phyloP scores from a whole-genome alignment of 768 basidiomycete species.

The Lactarius sanguifluus region DNA sequence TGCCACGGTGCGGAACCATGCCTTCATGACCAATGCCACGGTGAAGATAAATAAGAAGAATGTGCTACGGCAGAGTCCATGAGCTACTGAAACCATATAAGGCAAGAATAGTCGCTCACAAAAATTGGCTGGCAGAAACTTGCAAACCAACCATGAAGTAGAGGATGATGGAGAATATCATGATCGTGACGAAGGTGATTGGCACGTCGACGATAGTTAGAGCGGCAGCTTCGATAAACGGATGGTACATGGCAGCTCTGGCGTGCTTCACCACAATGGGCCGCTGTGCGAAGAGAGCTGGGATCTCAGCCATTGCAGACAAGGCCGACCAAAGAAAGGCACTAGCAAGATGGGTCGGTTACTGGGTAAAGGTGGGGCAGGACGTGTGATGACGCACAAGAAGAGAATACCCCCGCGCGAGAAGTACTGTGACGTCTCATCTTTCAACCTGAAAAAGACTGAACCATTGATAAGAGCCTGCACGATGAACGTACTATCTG shows the following conservation, averaged over 20 bases:
- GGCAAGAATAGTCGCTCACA: constrained; percentile 44
- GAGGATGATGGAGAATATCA: constrained; percentile 49
- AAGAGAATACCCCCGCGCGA: constrained; percentile 80
- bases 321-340: constrained; percentile 59
- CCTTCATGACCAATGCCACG: constrained; percentile 66
- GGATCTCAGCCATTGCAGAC: constrained; percentile 63
- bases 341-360: constrained; percentile 37
- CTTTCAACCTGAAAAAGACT: constrained; percentile 58
- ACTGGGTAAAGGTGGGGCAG: no score
- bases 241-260: constrained; percentile 62
- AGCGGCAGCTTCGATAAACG: constrained; percentile 54
- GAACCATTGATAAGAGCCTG: constrained; percentile 59
- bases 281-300: constrained; percentile 54
- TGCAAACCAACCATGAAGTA: constrained; percentile 67
- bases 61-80: constrained; percentile 40
- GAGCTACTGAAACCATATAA: not conserved
- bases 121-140: constrained; percentile 56
- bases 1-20: constrained; percentile 69
- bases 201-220: constrained; percentile 63
- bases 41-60: constrained; percentile 59
- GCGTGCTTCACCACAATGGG: constrained; percentile 59
- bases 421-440: constrained; percentile 62
- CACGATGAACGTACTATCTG: constrained; percentile 51
- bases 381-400: constrained; percentile 48
- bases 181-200: constrained; percentile 48